These are phyloP conservation scores for Pneumocystis jirovecii DNA, from an alignment of 1,139 yeast species.

Conservation along the genomic window DNA sequence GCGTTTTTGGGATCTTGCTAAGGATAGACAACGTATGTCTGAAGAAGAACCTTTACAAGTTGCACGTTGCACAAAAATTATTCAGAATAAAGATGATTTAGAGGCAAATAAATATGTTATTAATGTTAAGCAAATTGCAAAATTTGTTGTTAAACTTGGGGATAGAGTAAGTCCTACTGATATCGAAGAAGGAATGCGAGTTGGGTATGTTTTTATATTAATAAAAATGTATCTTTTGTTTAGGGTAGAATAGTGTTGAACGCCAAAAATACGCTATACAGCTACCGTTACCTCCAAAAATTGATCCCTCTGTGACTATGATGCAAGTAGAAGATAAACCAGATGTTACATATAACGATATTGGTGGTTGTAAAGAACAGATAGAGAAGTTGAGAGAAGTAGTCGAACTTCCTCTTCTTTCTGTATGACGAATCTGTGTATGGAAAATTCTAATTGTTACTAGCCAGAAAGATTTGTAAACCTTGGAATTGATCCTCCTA, in stretches of 20 bases:
- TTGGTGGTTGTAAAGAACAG: constrained; percentile 96
- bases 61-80: constrained; percentile 95
- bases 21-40: constrained; percentile 83
- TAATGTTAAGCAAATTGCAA: constrained; percentile 94
- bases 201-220: constrained; percentile 34
- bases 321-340: constrained; percentile 99
- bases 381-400: constrained; percentile 94
- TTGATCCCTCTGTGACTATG: constrained; percentile 98
- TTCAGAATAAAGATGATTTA: constrained; percentile 54
- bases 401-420: constrained; percentile 77
- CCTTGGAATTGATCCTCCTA: constrained; percentile 95
- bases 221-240: neutral
- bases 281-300: constrained; percentile 91
- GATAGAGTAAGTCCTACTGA: constrained; percentile 96
- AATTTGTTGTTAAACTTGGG: constrained; percentile 84
- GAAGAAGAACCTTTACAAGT: constrained; percentile 95
- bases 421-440: neutral
- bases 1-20: constrained; percentile 92
- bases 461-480: constrained; percentile 94
- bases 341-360: constrained; percentile 67
- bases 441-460: neutral
- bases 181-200: constrained; percentile 98
- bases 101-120: constrained; percentile 85
- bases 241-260: constrained; percentile 39
- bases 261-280: constrained; percentile 93